Conservation (phyloP, 352 stramenopile species). For the Halophytophthora polymorphica region DNA sequence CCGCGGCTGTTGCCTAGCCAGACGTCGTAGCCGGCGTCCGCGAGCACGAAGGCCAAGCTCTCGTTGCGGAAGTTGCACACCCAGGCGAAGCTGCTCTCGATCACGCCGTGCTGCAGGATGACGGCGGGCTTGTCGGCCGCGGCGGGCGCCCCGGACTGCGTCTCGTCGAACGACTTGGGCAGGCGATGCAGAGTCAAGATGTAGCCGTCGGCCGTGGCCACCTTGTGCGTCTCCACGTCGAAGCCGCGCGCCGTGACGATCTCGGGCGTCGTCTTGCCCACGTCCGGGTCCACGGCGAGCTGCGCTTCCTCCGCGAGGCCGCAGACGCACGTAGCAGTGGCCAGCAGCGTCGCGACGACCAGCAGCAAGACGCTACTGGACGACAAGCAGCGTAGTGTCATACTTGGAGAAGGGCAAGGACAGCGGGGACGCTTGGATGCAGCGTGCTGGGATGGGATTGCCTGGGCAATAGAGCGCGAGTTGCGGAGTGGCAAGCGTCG, state of each 20-base stretch:
- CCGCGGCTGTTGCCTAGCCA: slow-evolving; percentile 56
- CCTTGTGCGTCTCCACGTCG: slow-evolving; percentile 38
- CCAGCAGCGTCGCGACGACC: not conserved
- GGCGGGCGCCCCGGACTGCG: slow-evolving; percentile 11
- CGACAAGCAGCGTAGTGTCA: slow-evolving; percentile 1
- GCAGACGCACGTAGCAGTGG: not conserved
- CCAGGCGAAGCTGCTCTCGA: slow-evolving; percentile 50
- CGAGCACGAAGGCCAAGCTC: slow-evolving; percentile 47
- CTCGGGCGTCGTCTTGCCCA: slow-evolving; percentile 17
- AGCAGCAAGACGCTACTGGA: slow-evolving; percentile 4
- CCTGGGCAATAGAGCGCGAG: slow-evolving; percentile 12
- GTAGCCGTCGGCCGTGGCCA: slow-evolving; percentile 44
- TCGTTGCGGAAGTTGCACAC: slow-evolving; percentile 52
- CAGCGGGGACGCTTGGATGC: too few species aligned
- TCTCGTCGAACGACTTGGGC: slow-evolving; percentile 38
- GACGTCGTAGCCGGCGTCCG: slow-evolving; percentile 53
- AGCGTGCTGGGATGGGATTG: slow-evolving; percentile 5
- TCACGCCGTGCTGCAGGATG: slow-evolving; percentile 44
- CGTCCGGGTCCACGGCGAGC: slow-evolving; percentile 18
- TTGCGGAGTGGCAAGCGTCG: slow-evolving; percentile 5
- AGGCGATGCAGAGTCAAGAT: slow-evolving; percentile 53
- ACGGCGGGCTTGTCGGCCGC: slow-evolving; percentile 37
- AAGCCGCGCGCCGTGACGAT: slow-evolving; percentile 31
- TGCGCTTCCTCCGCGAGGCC: slow-evolving; percentile 1
- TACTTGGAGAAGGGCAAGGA: slow-evolving; percentile 4